A percentile compares a stretch with the other conserved stretches of the same genome.
phyloP scores from a whole-genome alignment of 805 yeast species.

The Isabelozyma heimii region DNA sequence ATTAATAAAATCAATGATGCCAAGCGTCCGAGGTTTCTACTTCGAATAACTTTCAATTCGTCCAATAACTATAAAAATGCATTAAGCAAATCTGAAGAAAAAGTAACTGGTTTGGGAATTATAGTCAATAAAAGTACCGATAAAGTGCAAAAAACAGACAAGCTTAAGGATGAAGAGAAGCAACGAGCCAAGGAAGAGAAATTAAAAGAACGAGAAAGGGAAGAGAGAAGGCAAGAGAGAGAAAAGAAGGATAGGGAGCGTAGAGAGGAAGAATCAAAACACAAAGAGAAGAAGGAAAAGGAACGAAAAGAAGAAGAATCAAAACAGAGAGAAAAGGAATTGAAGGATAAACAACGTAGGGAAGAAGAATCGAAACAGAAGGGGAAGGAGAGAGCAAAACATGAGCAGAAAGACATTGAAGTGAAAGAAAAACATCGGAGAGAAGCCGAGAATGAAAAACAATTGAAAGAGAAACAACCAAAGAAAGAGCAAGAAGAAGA shows the following conservation, averaged over 20 bases:
- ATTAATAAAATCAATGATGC: constrained; percentile 26
- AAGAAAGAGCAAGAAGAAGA: constrained; percentile 4
- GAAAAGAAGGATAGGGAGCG: neutral
- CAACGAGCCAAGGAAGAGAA: constrained; percentile 2
- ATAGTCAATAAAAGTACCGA: neutral
- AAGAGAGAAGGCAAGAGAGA: neutral
- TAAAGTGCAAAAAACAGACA: neutral
- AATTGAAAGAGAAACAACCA: constrained; percentile 5
- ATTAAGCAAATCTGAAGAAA: constrained; percentile 2
- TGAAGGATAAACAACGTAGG: neutral
- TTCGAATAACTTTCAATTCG: constrained; percentile 20
- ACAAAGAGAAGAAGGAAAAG: constrained; percentile 1
- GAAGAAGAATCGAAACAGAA: neutral
- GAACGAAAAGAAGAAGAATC: neutral
- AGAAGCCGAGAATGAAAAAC: constrained; percentile 2
- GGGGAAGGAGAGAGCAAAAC: constrained; percentile 1
- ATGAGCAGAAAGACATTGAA: neutral
- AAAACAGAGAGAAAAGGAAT: neutral
- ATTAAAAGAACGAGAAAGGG: neutral
- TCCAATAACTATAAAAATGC: constrained; percentile 12
- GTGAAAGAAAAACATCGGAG: constrained; percentile 3
- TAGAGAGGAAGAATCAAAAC: neutral
- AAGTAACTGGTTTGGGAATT: constrained; percentile 10
- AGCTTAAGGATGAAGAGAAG: constrained; percentile 3
- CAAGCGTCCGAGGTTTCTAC: constrained; percentile 20